Percentiles rank a stretch among this genome's conserved stretches.
These are phyloP conservation scores for Mesostigma viride DNA, from an alignment of 139 green algal genomes.

Conservation along the genomic window DNA sequence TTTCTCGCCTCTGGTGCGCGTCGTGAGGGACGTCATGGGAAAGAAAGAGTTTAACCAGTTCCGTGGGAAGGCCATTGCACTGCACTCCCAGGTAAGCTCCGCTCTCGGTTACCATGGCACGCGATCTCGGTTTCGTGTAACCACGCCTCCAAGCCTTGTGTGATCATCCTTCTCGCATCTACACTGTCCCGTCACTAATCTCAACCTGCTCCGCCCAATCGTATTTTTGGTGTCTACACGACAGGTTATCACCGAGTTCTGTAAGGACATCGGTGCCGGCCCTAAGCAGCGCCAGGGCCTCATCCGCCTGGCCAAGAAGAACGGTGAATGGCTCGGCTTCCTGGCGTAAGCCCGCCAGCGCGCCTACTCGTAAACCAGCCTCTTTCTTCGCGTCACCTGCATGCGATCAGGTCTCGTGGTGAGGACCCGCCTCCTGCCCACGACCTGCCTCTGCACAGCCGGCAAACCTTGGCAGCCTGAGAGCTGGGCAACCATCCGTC, in stretches of 20 bases:
- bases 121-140: background rate
- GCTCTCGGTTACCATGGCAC: background rate
- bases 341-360: conserved; percentile 54
- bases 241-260: conserved; percentile 95
- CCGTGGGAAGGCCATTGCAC: conserved; percentile 87
- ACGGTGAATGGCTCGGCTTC: conserved; percentile 94
- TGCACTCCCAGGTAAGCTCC: conserved; percentile 85
- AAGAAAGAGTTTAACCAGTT: conserved; percentile 94
- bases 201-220: background rate
- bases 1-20: conserved; percentile 79
- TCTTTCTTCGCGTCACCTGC: too few species aligned
- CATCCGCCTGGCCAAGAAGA: conserved; percentile 94
- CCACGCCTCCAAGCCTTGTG: background rate
- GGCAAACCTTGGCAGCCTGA: too few species aligned
- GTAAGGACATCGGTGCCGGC: conserved; percentile 74
- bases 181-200: too few species aligned
- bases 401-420: too few species aligned
- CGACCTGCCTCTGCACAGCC: too few species aligned
- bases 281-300: conserved; percentile 85
- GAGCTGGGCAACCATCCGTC: too few species aligned
- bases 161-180: background rate
- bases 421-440: too few species aligned
- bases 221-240: too few species aligned
- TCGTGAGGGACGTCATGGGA: conserved; percentile 68
- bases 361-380: background rate